These are phyloP conservation scores for Triangularia verruculosa DNA, from an alignment of 2,329 filamentous ascomycete species.

Conservation along the genomic window DNA sequence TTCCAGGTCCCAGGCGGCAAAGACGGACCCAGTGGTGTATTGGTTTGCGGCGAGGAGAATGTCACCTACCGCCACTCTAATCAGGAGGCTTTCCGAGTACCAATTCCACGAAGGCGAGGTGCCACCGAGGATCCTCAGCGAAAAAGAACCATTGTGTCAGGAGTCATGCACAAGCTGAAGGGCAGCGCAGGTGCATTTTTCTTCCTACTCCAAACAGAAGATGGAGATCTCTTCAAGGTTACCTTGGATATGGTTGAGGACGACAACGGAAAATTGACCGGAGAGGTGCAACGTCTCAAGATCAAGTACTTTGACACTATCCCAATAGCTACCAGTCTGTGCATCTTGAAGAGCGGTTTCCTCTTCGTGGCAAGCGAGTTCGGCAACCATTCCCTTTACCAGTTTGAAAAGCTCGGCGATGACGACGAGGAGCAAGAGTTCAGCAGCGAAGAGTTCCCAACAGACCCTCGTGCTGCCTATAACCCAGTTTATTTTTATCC, in stretches of 20 bases:
- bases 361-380: constrained; percentile 89
- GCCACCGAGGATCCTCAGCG: constrained; percentile 88
- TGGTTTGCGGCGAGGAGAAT: constrained; percentile 91
- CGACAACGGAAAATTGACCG: constrained; percentile 70
- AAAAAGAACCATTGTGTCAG: constrained; percentile 81
- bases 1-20: constrained; percentile 94
- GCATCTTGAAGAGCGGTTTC: constrained; percentile 93
- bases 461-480: constrained; percentile 69
- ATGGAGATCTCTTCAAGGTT: constrained; percentile 97
- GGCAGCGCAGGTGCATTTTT: constrained; percentile 83
- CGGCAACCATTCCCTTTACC: constrained; percentile 92
- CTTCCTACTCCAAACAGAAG: constrained; percentile 91
- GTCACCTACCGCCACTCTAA: constrained; percentile 98
- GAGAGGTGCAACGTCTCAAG: constrained; percentile 77
- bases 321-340: constrained; percentile 79
- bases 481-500: constrained; percentile 83
- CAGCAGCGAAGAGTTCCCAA: constrained; percentile 75
- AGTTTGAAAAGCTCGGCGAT: constrained; percentile 95
- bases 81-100: constrained; percentile 81
- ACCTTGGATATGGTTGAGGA: constrained; percentile 89
- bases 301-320: constrained; percentile 99
- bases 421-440: constrained; percentile 90
- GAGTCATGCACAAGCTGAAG: constrained; percentile 97
- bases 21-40: constrained; percentile 89
- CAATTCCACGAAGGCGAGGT: constrained; percentile 82